phyloP scores from a whole-genome alignment of 2,329 filamentous ascomycete genomes.

The Colletotrichum ledebouriae region DNA sequence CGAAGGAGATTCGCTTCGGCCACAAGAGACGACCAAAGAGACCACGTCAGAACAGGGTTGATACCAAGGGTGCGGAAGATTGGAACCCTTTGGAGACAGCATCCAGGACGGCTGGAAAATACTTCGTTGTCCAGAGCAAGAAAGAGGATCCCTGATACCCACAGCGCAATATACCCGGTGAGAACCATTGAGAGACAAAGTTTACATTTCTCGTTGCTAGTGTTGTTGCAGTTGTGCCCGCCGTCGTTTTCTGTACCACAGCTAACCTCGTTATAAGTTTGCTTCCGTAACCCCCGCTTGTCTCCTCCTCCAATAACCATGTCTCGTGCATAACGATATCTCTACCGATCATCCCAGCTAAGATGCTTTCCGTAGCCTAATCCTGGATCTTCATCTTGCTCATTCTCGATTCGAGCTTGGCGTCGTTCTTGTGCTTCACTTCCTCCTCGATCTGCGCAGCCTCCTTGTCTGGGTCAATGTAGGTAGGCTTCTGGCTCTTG shows the following conservation, averaged over 20 bases:
- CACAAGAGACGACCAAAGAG: constrained; percentile 62
- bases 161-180: constrained; percentile 23
- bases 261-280: constrained; percentile 26
- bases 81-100: constrained; percentile 81
- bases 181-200: constrained; percentile 17
- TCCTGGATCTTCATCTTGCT: constrained; percentile 44
- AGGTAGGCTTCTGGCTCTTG: constrained; percentile 44
- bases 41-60: constrained; percentile 50
- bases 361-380: constrained; percentile 43
- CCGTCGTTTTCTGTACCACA: not conserved
- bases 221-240: constrained; percentile 16
- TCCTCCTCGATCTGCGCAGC: constrained; percentile 41
- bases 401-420: constrained; percentile 47
- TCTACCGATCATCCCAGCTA: constrained; percentile 36
- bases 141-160: constrained; percentile 46
- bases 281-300: constrained; percentile 7
- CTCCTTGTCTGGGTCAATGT: constrained; percentile 42
- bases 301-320: constrained; percentile 11
- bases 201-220: constrained; percentile 30
- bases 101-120: constrained; percentile 75
- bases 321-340: constrained; percentile 26
- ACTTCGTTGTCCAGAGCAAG: constrained; percentile 81
- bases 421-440: constrained; percentile 47
- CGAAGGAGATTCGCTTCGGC: constrained; percentile 72
- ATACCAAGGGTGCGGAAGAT: constrained; percentile 65